Evolutionary conservation across 2,329 filamentous ascomycete genomes (phyloP).

Genomic region (Didymella pinodella): DNA sequence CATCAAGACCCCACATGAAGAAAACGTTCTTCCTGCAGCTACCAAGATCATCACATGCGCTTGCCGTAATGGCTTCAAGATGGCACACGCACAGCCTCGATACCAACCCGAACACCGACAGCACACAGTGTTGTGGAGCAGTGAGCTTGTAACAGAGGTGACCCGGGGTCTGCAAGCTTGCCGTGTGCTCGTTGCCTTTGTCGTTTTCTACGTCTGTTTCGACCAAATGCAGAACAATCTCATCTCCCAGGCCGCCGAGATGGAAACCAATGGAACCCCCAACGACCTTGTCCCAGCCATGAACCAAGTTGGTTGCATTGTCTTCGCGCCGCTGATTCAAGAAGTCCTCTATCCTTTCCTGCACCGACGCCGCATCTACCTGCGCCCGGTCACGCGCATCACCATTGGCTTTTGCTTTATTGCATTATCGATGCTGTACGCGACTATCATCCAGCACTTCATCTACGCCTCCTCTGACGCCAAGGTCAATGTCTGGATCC

Average conservation of each 20-base stretch:
- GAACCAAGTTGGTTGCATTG: constrained; percentile 46
- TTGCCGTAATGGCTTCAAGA: constrained; percentile 37
- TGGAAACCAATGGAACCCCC: constrained; percentile 43
- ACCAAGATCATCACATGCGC: constrained; percentile 39
- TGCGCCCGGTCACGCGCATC: constrained; percentile 43
- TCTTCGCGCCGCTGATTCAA: constrained; percentile 44
- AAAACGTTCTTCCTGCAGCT: constrained; percentile 37
- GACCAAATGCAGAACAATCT: constrained; percentile 53
- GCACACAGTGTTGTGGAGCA: constrained; percentile 38
- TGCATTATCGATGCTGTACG: constrained; percentile 41
- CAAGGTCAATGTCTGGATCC: constrained; percentile 49
- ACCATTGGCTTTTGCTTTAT: constrained; percentile 45
- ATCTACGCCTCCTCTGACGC: constrained; percentile 41
- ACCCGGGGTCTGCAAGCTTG: constrained; percentile 43
- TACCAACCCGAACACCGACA: constrained; percentile 35
- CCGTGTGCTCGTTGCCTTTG: constrained; percentile 45
- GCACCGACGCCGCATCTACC: constrained; percentile 35
- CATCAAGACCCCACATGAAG: constrained; percentile 31
- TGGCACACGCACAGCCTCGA: constrained; percentile 34
- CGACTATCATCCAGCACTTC: constrained; percentile 40
- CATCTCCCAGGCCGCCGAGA: constrained; percentile 49
- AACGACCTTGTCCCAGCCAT: constrained; percentile 49
- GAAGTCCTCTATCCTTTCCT: constrained; percentile 42
- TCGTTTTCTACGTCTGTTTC: constrained; percentile 49
- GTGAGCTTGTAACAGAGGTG: constrained; percentile 39